Evolutionary conservation across 805 yeast species (phyloP).

Genomic region (Candida multigemmis): DNA sequence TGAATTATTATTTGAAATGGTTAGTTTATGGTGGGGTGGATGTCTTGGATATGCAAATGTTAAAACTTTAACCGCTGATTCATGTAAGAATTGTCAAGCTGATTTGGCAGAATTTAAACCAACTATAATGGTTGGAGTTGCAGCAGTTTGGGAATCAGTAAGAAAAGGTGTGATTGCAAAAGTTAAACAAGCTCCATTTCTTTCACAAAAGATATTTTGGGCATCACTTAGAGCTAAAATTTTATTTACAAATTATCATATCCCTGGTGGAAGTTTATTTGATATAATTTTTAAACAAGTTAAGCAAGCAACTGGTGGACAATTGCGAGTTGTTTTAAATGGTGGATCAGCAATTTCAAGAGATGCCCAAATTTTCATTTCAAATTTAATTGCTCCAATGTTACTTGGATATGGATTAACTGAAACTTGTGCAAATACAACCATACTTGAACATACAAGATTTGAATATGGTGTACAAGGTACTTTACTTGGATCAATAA

Average conservation of each 20-base stretch:
- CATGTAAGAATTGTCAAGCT: conserved; percentile 78
- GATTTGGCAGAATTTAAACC: conserved; percentile 85
- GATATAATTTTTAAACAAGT: conserved; percentile 84
- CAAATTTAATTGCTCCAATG: conserved; percentile 74
- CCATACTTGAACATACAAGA: conserved; percentile 54
- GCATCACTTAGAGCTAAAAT: conserved; percentile 68
- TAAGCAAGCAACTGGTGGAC: conserved; percentile 92
- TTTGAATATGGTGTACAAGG: conserved; percentile 77
- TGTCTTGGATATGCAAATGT: conserved; percentile 85
- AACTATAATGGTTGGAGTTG: conserved; percentile 95
- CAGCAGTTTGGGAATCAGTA: conserved; percentile 95
- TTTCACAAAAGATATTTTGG: conserved; percentile 83
- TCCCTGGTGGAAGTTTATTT: conserved; percentile 67
- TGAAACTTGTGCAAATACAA: conserved; percentile 87
- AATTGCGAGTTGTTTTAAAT: conserved; percentile 60
- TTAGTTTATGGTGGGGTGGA: conserved; percentile 83
- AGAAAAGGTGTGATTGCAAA: conserved; percentile 85
- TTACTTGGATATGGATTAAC: conserved; percentile 94
- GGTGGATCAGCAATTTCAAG: conserved; percentile 89
- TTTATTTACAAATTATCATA: conserved; percentile 49
- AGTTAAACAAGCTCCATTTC: conserved; percentile 53
- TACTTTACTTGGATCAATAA: conserved; percentile 70
- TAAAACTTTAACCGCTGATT: conserved; percentile 77
- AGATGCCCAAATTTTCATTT: conserved; percentile 75
- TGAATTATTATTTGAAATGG: conserved; percentile 81